Conservation (phyloP, 2,329 filamentous ascomycete genomes). For the Bipolaris sorokiniana region DNA sequence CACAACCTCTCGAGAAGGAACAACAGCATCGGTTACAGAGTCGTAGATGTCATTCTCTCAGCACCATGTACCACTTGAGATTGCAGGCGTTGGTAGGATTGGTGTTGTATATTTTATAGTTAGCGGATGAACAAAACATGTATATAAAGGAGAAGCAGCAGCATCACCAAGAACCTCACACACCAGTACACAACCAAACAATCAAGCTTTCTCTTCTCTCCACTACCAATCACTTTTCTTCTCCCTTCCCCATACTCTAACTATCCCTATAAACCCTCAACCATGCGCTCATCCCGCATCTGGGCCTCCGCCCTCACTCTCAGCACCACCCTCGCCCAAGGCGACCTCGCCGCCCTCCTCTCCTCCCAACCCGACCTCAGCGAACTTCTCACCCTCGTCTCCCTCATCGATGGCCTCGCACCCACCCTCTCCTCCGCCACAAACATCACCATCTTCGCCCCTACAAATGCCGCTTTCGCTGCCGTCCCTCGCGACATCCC, state of each 20-base stretch:
- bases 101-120: not conserved
- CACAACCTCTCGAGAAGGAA: not conserved
- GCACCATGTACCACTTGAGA: not conserved
- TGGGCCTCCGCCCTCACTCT: conserved; percentile 26
- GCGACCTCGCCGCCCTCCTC: conserved; percentile 43
- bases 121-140: not conserved
- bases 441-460: conserved; percentile 64
- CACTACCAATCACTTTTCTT: not conserved
- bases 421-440: conserved; percentile 46
- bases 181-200: not conserved
- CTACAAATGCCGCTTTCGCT: conserved; percentile 59
- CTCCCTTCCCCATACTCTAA: not conserved
- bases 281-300: conserved; percentile 29
- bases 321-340: conserved; percentile 33
- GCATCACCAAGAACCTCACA: not conserved
- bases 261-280: not conserved
- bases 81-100: not conserved
- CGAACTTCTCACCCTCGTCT: conserved; percentile 45
- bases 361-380: conserved; percentile 41
- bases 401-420: conserved; percentile 48
- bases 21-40: conserved; percentile 1
- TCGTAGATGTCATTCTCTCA: conserved; percentile 14
- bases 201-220: not conserved
- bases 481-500: conserved; percentile 31
- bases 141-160: not conserved